Conservation (phyloP, 2,329 filamentous ascomycete genomes). For the Boeremia lycopersici region DNA sequence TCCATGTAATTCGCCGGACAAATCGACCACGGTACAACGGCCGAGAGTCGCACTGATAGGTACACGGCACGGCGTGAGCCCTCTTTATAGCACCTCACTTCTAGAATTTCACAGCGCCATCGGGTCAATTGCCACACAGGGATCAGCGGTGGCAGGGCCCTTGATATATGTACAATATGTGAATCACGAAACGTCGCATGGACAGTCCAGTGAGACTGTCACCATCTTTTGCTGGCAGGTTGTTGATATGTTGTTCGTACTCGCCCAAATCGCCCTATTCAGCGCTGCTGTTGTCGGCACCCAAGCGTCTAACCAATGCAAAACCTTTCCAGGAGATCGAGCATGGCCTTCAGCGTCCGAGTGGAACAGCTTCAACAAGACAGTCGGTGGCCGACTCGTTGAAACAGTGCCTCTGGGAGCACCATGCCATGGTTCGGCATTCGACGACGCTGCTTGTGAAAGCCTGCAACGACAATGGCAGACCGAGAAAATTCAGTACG, state of each 20-base stretch:
- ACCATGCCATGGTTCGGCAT: constrained; percentile 25
- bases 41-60: too few relatives aligned
- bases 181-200: too few relatives aligned
- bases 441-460: constrained; percentile 21
- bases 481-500: constrained; percentile 22
- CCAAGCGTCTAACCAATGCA: constrained; percentile 19
- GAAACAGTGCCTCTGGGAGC: constrained; percentile 30
- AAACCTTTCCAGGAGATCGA: constrained; percentile 30
- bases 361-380: constrained; percentile 28
- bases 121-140: too few relatives aligned
- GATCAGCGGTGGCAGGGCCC: too few relatives aligned
- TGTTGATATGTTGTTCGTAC: background rate
- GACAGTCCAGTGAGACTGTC: too few relatives aligned
- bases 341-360: constrained; percentile 24
- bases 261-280: constrained; percentile 2
- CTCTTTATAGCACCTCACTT: too few relatives aligned
- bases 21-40: too few relatives aligned
- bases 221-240: background rate
- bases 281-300: constrained; percentile 9
- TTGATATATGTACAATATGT: too few relatives aligned
- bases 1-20: too few relatives aligned
- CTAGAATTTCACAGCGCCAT: too few relatives aligned
- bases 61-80: too few relatives aligned
- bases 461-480: constrained; percentile 23
- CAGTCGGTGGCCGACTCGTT: constrained; percentile 24